Conservation (phyloP, 768 basidiomycete species). For the Lentinula edodes region DNA sequence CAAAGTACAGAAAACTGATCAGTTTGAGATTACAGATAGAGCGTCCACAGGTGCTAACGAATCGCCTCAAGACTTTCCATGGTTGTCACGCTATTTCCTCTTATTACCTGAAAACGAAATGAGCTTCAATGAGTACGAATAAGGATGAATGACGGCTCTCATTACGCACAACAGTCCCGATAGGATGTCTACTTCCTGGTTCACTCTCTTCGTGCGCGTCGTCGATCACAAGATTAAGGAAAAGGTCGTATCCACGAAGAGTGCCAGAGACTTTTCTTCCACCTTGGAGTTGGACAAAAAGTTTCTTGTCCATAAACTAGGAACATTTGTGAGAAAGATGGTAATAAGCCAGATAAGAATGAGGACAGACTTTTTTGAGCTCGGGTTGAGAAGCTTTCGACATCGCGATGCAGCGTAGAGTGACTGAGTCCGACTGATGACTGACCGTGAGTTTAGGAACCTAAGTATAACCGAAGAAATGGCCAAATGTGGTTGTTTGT, state of each 20-base stretch:
- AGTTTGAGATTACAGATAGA: conserved; percentile 3
- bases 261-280: conserved; percentile 95
- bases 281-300: conserved; percentile 91
- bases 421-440: background rate
- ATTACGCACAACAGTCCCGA: conserved; percentile 83
- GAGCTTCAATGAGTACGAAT: conserved; percentile 7
- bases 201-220: conserved; percentile 90
- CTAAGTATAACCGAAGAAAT: background rate
- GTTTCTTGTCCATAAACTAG: conserved; percentile 98
- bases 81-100: conserved; percentile 93
- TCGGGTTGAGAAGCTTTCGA: conserved; percentile 96
- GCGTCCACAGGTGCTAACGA: conserved; percentile 19
- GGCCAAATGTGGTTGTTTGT: background rate
- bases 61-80: conserved; percentile 84
- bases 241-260: conserved; percentile 95
- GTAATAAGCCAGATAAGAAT: background rate
- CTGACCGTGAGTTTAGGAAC: background rate
- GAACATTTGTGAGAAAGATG: background rate
- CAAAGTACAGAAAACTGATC: background rate
- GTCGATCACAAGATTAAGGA: conserved; percentile 96
- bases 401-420: conserved; percentile 40
- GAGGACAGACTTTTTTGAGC: conserved; percentile 75
- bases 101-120: conserved; percentile 67
- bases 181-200: conserved; percentile 83
- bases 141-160: background rate